Percentiles rank a stretch among this genome's conserved stretches.
Conservation (phyloP, 257 asterid genomes). For the Solanum pinnatisectum region DNA sequence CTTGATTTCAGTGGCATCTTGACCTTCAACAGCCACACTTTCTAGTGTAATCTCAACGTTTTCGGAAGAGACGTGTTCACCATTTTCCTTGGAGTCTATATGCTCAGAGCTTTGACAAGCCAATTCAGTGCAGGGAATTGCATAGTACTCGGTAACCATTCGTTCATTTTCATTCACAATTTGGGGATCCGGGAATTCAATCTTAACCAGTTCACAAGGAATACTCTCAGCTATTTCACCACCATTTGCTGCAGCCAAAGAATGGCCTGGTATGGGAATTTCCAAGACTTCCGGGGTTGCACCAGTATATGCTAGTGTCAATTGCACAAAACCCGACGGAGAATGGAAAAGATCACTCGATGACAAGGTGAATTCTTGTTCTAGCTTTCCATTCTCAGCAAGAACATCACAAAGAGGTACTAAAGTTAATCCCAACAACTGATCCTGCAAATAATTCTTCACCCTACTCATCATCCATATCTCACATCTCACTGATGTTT, state of each 20-base stretch:
- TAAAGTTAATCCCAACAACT: slow-evolving; percentile 82
- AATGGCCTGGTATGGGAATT: slow-evolving; percentile 28
- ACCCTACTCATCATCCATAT: slow-evolving; percentile 98
- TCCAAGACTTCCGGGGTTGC: slow-evolving; percentile 60
- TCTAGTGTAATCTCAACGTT: slow-evolving; percentile 26
- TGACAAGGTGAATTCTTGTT: slow-evolving; percentile 77
- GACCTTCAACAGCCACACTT: slow-evolving; percentile 3
- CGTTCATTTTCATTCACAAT: slow-evolving; percentile 61
- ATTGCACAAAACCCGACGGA: slow-evolving; percentile 87
- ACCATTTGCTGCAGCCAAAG: slow-evolving; percentile 22
- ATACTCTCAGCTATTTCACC: slow-evolving; percentile 19
- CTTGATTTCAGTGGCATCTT: slow-evolving; percentile 4
- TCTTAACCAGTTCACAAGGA: slow-evolving; percentile 46
- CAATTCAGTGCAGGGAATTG: slow-evolving; percentile 44
- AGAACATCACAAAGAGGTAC: slow-evolving; percentile 78
- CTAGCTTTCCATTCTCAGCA: slow-evolving; percentile 55
- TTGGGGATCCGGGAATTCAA: slow-evolving; percentile 91
- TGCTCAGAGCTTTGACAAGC: slow-evolving; percentile 54
- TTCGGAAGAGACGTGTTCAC: slow-evolving; percentile 31
- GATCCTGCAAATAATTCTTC: slow-evolving; percentile 81
- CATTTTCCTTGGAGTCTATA: slow-evolving; percentile 44
- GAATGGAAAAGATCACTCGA: slow-evolving; percentile 97
- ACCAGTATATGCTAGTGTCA: slow-evolving; percentile 59
- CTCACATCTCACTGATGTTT: slow-evolving; percentile 83
- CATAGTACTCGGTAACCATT: slow-evolving; percentile 84